Base-by-base conservation (phyloP, 2,329 filamentous ascomycete genomes). In the Cylindrodendrum hubeiense region DNA sequence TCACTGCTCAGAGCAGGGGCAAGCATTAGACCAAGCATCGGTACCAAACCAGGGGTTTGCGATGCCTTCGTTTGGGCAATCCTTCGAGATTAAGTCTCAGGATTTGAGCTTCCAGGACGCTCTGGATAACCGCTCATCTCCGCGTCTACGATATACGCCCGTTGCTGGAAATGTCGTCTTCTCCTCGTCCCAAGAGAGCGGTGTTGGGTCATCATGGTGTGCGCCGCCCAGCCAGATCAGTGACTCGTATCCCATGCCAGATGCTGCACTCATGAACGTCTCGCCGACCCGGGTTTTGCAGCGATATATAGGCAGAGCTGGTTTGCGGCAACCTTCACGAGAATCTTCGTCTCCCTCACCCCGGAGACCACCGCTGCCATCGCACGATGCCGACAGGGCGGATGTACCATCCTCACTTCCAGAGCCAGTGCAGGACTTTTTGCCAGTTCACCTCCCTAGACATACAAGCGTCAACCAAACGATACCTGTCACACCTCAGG, bases 251-350 rank as follows among this genome's bases (percentile, higher is more conserved):
- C 84, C 72, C 53, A 76, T 81, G 64, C 79, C 79, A 8, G 74
- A 76, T 51, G 60, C 72, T 5, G 67, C 67, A 5, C 24, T 79
- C 21, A 59, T 78, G 12, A 65, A 67, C 9, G 66, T 68, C 19
- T 86, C 88, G 0, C 87, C 87, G 0, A 85, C 83, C 1, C 80
- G 84, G 41, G 76, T 87, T 1, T 70, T 89, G 12, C 82, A 86
- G 63, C 80, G 82, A 24, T 86, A 84, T 63, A 77, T 87, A 4
- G 81, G 83, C 53, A 68, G 21, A 69, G 9, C 54, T 2, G 33
- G 49, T 5, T 55, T 63, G 13, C 66, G 75, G 74, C 24, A 76
- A 76, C 39, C 76, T 67, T 61, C 52, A 10, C 39, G 19, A 3
- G 17, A 53, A 54, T 68, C 77, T 22, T 68, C 75, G 0, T 70